Evolutionary conservation across 1,284 basidiomycete species (phyloP), one percentile per base, ranked within the genome.

Genomic region (Cutaneotrichosporon sp.): DNA sequence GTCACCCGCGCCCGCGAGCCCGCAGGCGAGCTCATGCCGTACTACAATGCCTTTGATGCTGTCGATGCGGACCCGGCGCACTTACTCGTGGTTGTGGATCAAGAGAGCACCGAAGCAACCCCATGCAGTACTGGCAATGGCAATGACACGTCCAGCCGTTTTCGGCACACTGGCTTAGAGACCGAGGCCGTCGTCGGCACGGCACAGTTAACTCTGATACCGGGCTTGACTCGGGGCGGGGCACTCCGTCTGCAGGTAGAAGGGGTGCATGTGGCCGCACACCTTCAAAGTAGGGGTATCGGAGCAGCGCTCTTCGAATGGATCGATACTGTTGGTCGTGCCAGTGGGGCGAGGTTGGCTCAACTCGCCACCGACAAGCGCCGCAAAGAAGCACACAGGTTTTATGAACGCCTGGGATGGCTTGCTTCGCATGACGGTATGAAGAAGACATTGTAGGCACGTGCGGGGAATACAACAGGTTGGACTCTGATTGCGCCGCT

Each of bases 371-470:
- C 33, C 12, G 44, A 46, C 44, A 46, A 46, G 18, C 18, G 18
- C 18, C 44, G 44, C 1, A 12, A 30, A 12, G 33, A 35, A 15
- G 44, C 44, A 14, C 44, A 35, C 34, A 10, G 14, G 33, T 46
- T 46, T 13, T 46, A 46, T 20, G 4, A 10, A 17, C 44, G 44
- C 13, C 44, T 46, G 9, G 44, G 44, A 8, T 46, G 33, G 20
- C 33, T 46, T 14, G 33, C 44, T 4, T 35, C 30, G 33, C 44
- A 46, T 46, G 44, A 46, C 9, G 44, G 44, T 12, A 35, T 46
- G 33, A 46, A 46, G 44, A 42, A 42, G 23, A 4, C 22, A 4
- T 22, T 42, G 15, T 42, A 22, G 26, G 37, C 4, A 36, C 34
- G n/a, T n/a, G n/a, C n/a, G n/a, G n/a, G n/a, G n/a, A n/a, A n/a